Evolutionary conservation across 2,329 filamentous ascomycete species (phyloP).

Genomic region (Whalleya microplaca): DNA sequence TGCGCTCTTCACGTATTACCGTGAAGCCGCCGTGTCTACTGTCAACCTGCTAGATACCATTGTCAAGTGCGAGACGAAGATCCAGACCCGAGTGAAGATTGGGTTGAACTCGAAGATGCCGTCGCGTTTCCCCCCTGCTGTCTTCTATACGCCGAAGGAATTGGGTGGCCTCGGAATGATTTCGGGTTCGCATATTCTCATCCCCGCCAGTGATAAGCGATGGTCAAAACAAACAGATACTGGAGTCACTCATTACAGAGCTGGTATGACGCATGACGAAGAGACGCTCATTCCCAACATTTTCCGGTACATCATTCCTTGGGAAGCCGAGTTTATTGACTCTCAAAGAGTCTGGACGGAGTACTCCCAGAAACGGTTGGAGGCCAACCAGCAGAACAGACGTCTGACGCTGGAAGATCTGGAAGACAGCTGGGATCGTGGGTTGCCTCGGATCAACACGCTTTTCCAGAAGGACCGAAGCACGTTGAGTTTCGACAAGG

Average conservation of each 20-base stretch:
- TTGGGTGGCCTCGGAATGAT: slow-evolving; percentile 98
- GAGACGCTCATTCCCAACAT: slow-evolving; percentile 98
- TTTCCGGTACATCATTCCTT: slow-evolving; percentile 98
- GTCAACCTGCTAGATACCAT: slow-evolving; percentile 94
- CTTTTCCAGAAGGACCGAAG: slow-evolving; percentile 98
- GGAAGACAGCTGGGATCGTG: slow-evolving; percentile 98
- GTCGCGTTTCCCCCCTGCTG: slow-evolving; percentile 94
- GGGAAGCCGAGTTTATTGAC: slow-evolving; percentile 99
- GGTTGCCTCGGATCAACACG: slow-evolving; percentile 96
- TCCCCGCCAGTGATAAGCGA: slow-evolving; percentile 94
- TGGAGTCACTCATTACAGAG: slow-evolving; percentile 94
- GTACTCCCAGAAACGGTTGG: slow-evolving; percentile 95
- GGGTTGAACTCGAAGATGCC: slow-evolving; percentile 99
- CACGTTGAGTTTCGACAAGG: slow-evolving; percentile 97
- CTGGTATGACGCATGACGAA: slow-evolving; percentile 97
- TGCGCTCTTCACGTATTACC: slow-evolving; percentile 97
- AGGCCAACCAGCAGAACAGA: slow-evolving; percentile 96
- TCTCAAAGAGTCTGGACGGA: slow-evolving; percentile 99
- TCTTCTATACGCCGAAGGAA: slow-evolving; percentile 99
- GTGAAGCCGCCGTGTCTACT: slow-evolving; percentile 94
- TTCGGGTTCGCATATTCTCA: slow-evolving; percentile 95
- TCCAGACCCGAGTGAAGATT: slow-evolving; percentile 98
- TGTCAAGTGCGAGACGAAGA: slow-evolving; percentile 99
- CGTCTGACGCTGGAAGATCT: slow-evolving; percentile 93
- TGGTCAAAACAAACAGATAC: slow-evolving; percentile 99